Conservation (phyloP, 495 filamentous ascomycete species). For the Penicillium coprophilum region DNA sequence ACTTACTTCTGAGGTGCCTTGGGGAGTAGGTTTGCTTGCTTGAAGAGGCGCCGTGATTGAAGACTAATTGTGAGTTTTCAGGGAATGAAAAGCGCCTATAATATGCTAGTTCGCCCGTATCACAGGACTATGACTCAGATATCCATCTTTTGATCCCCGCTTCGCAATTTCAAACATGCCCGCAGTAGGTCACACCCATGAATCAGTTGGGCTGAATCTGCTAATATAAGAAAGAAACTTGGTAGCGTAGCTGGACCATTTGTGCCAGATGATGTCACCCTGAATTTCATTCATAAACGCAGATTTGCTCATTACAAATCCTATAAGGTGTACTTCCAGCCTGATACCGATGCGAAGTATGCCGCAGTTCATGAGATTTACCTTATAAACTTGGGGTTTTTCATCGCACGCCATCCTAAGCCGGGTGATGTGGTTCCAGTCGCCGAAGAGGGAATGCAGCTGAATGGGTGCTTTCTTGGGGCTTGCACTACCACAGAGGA, state of each 20-base stretch:
- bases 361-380: constrained; percentile 38
- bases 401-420: constrained; percentile 41
- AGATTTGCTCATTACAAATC: constrained; percentile 33
- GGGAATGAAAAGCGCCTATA: constrained; percentile 42
- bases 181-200: constrained; percentile 25
- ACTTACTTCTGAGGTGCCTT: constrained; percentile 41
- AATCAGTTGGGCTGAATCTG: background rate
- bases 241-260: constrained; percentile 47
- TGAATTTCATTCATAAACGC: constrained; percentile 35
- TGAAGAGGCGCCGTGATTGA: background rate
- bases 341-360: constrained; percentile 39
- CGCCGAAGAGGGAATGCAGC: constrained; percentile 24
- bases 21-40: constrained; percentile 25
- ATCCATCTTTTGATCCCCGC: constrained; percentile 43
- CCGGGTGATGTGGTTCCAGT: constrained; percentile 50
- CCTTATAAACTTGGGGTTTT: constrained; percentile 36
- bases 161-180: constrained; percentile 53
- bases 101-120: constrained; percentile 35
- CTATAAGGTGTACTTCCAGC: constrained; percentile 32
- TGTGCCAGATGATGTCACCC: constrained; percentile 37
- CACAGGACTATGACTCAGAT: constrained; percentile 34
- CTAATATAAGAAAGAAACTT: constrained; percentile 34
- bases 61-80: constrained; percentile 5
- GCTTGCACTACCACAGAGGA: constrained; percentile 51
- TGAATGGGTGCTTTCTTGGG: constrained; percentile 52